Conservation (phyloP, 768 basidiomycete genomes). For the Amanita pallidorosea region DNA sequence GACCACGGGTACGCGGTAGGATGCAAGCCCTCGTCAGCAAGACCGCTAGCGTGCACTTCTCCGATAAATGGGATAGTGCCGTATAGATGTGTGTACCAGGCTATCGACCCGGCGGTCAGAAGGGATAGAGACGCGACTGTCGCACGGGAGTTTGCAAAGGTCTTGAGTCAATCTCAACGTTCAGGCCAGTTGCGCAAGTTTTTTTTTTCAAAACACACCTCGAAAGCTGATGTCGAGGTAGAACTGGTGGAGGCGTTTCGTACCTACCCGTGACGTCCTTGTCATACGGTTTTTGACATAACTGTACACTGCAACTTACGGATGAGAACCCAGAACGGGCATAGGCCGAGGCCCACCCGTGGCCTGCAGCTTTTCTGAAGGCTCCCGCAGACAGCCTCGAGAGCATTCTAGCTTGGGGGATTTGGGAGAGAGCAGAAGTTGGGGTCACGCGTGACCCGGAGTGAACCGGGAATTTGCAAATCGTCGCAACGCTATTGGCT, state of each 20-base stretch:
- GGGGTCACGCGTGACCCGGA: conserved; percentile 16
- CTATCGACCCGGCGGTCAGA: conserved; percentile 79
- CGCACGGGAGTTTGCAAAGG: conserved; percentile 58
- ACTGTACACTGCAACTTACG: conserved; percentile 25
- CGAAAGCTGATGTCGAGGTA: conserved; percentile 42
- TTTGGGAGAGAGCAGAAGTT: conserved; percentile 28
- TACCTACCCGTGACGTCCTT: conserved; percentile 30
- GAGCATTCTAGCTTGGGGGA: conserved; percentile 59
- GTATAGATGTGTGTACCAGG: conserved; percentile 95
- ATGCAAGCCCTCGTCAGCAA: conserved; percentile 92
- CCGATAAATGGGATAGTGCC: conserved; percentile 83
- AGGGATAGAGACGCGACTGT: conserved; percentile 68
- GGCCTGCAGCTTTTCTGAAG: conserved; percentile 45
- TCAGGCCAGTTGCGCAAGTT: background rate
- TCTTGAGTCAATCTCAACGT: conserved; percentile 26
- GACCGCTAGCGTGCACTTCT: conserved; percentile 87
- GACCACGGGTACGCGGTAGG: conserved; percentile 82
- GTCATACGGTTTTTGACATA: conserved; percentile 6
- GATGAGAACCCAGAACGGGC: conserved; percentile 35
- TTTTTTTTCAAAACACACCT: conserved; percentile 35
- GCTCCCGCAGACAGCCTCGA: conserved; percentile 72
- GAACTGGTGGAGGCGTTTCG: conserved; percentile 65
- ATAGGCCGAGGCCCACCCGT: conserved; percentile 29
- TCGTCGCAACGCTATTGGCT: background rate
- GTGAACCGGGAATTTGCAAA: conserved; percentile 7